Percentiles rank a stretch among this genome's conserved stretches.
Conservation (phyloP, 108 stramenopile species). For the Nannochloropsis gaditana region DNA sequence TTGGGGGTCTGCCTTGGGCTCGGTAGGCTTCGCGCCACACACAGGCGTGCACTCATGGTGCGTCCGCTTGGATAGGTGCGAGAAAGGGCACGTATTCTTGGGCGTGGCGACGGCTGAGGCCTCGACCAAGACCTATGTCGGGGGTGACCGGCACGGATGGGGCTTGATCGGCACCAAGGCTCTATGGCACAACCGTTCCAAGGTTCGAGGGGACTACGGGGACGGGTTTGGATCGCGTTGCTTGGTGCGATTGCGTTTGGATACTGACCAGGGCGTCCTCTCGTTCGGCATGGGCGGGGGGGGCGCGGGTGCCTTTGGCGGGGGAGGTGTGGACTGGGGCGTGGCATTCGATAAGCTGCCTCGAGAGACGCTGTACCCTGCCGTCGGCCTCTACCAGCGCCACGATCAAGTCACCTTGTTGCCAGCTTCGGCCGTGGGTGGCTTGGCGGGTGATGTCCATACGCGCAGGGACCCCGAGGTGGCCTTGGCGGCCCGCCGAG, state of each 20-base stretch:
- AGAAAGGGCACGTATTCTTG: constrained; percentile 57
- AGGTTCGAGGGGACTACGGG: constrained; percentile 35
- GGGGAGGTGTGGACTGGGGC: constrained; percentile 26
- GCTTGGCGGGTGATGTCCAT: neutral
- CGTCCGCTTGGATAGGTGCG: constrained; percentile 50
- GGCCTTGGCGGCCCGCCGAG: neutral
- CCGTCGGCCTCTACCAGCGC: constrained; percentile 28
- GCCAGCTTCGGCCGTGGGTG: neutral
- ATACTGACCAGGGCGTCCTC: constrained; percentile 26
- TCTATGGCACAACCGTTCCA: constrained; percentile 31
- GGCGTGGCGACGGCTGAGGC: constrained; percentile 52
- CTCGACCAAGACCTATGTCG: constrained; percentile 49
- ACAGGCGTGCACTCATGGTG: constrained; percentile 47
- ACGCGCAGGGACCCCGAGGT: neutral
- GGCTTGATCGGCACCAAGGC: constrained; percentile 33
- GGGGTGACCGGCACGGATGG: constrained; percentile 55
- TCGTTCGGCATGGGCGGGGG: constrained; percentile 21
- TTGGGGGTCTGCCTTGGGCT: constrained; percentile 47
- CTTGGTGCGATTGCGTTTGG: constrained; percentile 9
- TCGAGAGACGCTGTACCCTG: constrained; percentile 27
- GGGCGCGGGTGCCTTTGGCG: neutral
- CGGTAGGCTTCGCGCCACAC: constrained; percentile 34
- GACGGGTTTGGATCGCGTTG: constrained; percentile 24
- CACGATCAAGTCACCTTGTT: constrained; percentile 28
- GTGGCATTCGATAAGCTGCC: constrained; percentile 34